Conservation (phyloP, 805 yeast species). For the Suhomyces sp. region DNA sequence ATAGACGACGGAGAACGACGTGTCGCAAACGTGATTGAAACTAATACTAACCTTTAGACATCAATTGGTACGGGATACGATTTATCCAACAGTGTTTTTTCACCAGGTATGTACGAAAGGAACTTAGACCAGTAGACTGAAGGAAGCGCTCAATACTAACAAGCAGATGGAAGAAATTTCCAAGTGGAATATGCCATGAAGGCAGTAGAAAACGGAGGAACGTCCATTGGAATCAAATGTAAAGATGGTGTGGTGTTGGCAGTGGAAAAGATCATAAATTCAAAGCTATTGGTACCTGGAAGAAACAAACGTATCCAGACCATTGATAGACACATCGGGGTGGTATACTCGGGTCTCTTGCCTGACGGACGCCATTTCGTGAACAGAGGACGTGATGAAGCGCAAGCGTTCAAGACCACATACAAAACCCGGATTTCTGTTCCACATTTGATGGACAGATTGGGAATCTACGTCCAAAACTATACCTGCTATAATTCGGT, state of each 20-base stretch:
- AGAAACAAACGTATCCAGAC: constrained; percentile 90
- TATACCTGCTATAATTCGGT: constrained; percentile 95
- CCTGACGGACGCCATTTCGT: constrained; percentile 98
- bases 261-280: constrained; percentile 86
- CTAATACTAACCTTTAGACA: constrained; percentile 45
- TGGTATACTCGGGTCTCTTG: constrained; percentile 88
- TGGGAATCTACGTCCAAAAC: constrained; percentile 91
- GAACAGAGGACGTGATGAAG: constrained; percentile 89
- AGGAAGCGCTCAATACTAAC: constrained; percentile 32
- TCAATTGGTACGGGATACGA: constrained; percentile 99
- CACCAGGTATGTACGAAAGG: constrained; percentile 52
- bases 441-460: constrained; percentile 78
- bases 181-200: constrained; percentile 98
- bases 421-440: constrained; percentile 78
- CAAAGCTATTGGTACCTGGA: constrained; percentile 85
- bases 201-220: constrained; percentile 97
- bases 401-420: constrained; percentile 69
- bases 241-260: constrained; percentile 96
- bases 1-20: neutral
- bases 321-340: constrained; percentile 90
- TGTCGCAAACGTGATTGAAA: neutral
- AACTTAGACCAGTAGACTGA: neutral
- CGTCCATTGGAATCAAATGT: constrained; percentile 89
- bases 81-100: constrained; percentile 92
- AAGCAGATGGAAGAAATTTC: constrained; percentile 83